A percentile compares a stretch with the other conserved stretches of the same genome.
Evolutionary conservation across 179 eudicot genomes (phyloP).

Genomic region (Beta lomatogona): DNA sequence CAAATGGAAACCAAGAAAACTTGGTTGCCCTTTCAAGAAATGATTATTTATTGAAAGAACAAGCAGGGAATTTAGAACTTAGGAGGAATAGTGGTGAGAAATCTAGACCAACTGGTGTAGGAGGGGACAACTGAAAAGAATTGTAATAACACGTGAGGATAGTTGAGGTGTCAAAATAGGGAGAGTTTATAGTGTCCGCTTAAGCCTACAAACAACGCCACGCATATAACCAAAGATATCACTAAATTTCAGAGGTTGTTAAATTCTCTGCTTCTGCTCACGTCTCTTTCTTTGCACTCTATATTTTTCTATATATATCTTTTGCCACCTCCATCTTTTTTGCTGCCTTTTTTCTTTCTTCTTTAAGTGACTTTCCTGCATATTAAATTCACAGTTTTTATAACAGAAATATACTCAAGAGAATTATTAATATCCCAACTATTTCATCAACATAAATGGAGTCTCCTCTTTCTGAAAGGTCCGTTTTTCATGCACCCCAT

Average conservation of each 20-base stretch:
- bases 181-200: slow-evolving; percentile 18
- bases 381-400: too few relatives aligned
- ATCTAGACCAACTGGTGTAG: background rate
- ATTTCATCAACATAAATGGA: slow-evolving; percentile 23
- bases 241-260: slow-evolving; percentile 1
- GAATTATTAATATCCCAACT: too few relatives aligned
- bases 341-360: background rate
- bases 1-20: too few relatives aligned
- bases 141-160: background rate
- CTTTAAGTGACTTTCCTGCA: too few relatives aligned
- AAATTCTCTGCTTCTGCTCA: background rate
- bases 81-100: too few relatives aligned
- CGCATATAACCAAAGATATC: slow-evolving; percentile 8
- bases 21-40: background rate
- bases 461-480: slow-evolving; percentile 30
- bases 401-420: too few relatives aligned
- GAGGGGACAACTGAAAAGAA: too few relatives aligned
- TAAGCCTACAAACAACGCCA: slow-evolving; percentile 24
- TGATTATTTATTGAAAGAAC: background rate
- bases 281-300: background rate
- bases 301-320: background rate
- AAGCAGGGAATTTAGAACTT: too few relatives aligned
- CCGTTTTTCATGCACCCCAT: too few relatives aligned
- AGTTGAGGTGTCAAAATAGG: slow-evolving; percentile 19
- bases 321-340: background rate